Base-by-base conservation (phyloP, 768 basidiomycete species). In the Rossbeevera mucosa region DNA sequence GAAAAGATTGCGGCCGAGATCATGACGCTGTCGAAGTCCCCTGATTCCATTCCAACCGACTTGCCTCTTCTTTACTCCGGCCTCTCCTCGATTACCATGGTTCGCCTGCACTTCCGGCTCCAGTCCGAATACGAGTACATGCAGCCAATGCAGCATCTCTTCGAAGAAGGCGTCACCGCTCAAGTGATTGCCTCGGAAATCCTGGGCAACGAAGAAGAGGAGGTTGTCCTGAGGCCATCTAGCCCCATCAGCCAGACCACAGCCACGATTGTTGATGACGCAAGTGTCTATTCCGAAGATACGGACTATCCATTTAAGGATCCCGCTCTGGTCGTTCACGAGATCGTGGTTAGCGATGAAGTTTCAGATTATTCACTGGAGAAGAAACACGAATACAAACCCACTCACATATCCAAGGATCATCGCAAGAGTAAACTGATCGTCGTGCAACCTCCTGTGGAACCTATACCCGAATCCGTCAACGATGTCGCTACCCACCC, bases 1-100 rank as follows among this genome's bases (percentile, higher is more conserved):
- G 65, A 64, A 58, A 64, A 62, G 40, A 71, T 73, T 25, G 65
- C 69, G 3, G 60, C 63, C 24, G 64, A 72, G 58, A 53, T 71
- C 36, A 61, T 64, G 25, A 58, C 51, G 33, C 53, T 73, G 33
- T 62, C 58, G 50, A 63, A 63, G 46, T 62, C 66, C 44, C 44
- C 49, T 24, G 53, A 56, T 13, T 61, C 65, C 43, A 51, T 72
- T 38, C 53, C 62, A 30, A 59, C 61, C 40, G 67, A 70, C 52
- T 52, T 61, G 7, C 68, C 72, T 24, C 64, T 73, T 42, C 48
- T 66, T 40, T 64, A 66, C 54, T 61, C 65, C 2, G 68, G 68
- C 22, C 64, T 72, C 38, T 64, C 59, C 41, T 61, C 67, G 21
- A 61, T 60, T 50, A 65, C 61, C 12, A 66, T 68, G 52, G 58